Evolutionary conservation across 768 basidiomycete genomes (phyloP).

Genomic region (Podaxis sp.): DNA sequence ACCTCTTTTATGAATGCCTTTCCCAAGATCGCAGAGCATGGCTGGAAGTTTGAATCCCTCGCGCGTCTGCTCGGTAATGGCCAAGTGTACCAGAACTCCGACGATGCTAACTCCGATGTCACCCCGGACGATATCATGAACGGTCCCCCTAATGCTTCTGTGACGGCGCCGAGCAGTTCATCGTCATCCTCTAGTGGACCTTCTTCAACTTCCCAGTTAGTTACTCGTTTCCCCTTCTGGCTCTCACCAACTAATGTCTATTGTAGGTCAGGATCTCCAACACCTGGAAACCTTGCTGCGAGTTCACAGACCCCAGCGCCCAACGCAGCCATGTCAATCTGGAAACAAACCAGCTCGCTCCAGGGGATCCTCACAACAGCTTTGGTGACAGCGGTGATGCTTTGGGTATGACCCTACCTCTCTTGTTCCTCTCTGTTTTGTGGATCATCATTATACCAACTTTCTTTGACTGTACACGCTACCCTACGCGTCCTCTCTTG

Average conservation of each 20-base stretch:
- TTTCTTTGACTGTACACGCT: constrained; percentile 10
- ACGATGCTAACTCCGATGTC: constrained; percentile 30
- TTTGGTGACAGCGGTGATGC: constrained; percentile 2
- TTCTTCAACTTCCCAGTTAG: constrained; percentile 5
- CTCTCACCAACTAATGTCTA: background rate
- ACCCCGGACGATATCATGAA: constrained; percentile 21
- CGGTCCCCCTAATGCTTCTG: constrained; percentile 5
- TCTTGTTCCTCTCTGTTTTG: background rate
- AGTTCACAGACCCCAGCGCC: constrained; percentile 3
- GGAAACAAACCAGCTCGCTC: constrained; percentile 1
- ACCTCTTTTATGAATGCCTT: constrained; percentile 65
- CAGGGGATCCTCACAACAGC: constrained; percentile 6
- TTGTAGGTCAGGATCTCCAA: constrained; percentile 1
- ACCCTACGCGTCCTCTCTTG: constrained; percentile 3
- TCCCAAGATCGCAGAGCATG: constrained; percentile 60
- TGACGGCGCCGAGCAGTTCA: background rate
- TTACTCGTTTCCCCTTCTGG: background rate
- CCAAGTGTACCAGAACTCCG: constrained; percentile 47
- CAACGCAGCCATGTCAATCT: background rate
- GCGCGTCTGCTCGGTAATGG: constrained; percentile 41
- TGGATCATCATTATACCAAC: background rate
- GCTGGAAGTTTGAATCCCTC: constrained; percentile 70
- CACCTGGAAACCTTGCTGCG: constrained; percentile 13
- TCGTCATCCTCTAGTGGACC: background rate
- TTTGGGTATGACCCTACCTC: constrained; percentile 8